A percentile compares a stretch with the other conserved stretches of the same genome.
Evolutionary conservation across 1,284 basidiomycete genomes (phyloP).

Genomic region (Cryptococcus hybrid): DNA sequence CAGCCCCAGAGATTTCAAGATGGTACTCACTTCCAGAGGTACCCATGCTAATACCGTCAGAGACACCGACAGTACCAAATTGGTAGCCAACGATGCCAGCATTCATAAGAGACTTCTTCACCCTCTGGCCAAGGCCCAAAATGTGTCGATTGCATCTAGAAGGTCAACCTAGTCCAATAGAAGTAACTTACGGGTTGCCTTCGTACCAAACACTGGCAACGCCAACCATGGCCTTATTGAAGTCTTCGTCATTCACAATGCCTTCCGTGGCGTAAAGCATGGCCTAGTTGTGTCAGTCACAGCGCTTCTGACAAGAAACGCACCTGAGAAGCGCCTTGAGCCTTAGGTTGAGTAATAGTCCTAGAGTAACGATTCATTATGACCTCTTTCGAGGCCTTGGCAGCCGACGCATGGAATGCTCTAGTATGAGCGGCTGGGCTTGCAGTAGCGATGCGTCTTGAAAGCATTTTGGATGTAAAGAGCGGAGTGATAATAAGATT

Average conservation of each 20-base stretch:
- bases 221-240: slow-evolving; percentile 93
- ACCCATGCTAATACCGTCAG: slow-evolving; percentile 98
- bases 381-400: slow-evolving; percentile 5
- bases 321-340: slow-evolving; percentile 90
- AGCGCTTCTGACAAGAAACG: slow-evolving; percentile 10
- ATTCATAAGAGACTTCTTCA: slow-evolving; percentile 74
- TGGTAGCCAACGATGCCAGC: slow-evolving; percentile 88
- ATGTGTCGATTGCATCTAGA: slow-evolving; percentile 83
- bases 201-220: slow-evolving; percentile 94
- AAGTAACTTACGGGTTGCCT: slow-evolving; percentile 62
- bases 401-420: slow-evolving; percentile 8
- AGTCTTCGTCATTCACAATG: slow-evolving; percentile 70
- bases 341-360: slow-evolving; percentile 80
- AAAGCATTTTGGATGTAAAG: slow-evolving; percentile 10
- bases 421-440: not conserved
- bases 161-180: not conserved
- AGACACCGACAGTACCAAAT: slow-evolving; percentile 95
- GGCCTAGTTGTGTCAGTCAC: slow-evolving; percentile 57
- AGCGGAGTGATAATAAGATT: not conserved
- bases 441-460: slow-evolving; percentile 7
- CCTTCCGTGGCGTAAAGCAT: slow-evolving; percentile 97
- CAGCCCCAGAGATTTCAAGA: not conserved
- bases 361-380: slow-evolving; percentile 78
- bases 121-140: slow-evolving; percentile 77
- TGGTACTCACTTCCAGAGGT: slow-evolving; percentile 62